phyloP scores from a whole-genome alignment of 2,329 filamentous ascomycete genomes.

The Metarhizium anisopliae region DNA sequence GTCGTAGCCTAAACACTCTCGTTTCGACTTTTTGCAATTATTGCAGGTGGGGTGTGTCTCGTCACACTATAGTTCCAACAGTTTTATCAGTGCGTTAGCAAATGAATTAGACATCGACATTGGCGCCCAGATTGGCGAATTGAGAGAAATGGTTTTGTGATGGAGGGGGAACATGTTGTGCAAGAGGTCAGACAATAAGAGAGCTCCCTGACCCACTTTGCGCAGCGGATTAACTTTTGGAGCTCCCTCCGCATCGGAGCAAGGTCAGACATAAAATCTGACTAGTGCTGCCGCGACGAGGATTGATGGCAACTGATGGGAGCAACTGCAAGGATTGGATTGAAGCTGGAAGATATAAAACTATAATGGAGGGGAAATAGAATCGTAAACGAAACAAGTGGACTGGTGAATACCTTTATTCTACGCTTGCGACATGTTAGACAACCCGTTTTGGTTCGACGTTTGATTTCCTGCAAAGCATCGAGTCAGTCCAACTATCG shows the following conservation, averaged over 20 bases:
- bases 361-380: neutral
- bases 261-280: neutral
- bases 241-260: neutral
- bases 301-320: neutral
- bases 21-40: conserved; percentile 83
- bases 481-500: conserved; percentile 3
- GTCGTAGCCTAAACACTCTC: conserved; percentile 79
- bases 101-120: conserved; percentile 1
- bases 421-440: conserved; percentile 52
- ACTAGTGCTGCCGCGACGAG: neutral
- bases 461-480: conserved; percentile 46
- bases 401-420: conserved; percentile 44
- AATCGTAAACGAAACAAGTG: neutral
- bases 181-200: neutral
- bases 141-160: neutral
- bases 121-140: neutral
- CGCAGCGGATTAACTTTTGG: conserved; percentile 4
- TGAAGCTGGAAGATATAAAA: neutral
- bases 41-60: conserved; percentile 88
- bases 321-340: neutral
- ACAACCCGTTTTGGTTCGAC: conserved; percentile 54
- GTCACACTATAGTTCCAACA: conserved; percentile 61
- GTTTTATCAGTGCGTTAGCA: conserved; percentile 2
- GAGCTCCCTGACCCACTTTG: conserved; percentile 2
- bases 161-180: neutral